Conservation (phyloP, 1,139 yeast genomes). For the Taiozyma sp. region DNA sequence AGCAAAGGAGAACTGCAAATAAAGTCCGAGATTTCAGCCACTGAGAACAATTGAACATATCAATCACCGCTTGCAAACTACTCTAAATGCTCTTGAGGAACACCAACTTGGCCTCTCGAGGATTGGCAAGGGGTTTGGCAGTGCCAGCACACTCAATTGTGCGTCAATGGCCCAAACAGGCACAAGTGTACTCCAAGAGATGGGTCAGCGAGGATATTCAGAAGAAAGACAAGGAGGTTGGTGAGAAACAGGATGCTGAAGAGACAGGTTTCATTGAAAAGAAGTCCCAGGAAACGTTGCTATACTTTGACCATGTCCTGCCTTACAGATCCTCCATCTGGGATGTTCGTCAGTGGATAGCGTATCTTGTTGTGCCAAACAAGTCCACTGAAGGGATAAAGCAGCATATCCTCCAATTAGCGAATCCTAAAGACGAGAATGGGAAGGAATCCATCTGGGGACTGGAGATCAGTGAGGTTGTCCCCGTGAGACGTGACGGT, state of each 20-base stretch:
- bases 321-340: conserved; percentile 37
- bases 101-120: not conserved
- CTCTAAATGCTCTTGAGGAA: not conserved
- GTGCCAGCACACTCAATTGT: not conserved
- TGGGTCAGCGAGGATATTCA: conserved; percentile 33
- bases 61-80: not conserved
- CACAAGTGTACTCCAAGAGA: conserved; percentile 13
- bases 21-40: not conserved
- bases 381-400: conserved; percentile 31
- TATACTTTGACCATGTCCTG: conserved; percentile 48
- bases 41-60: not conserved
- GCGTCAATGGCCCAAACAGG: not conserved
- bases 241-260: conserved; percentile 43
- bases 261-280: conserved; percentile 58
- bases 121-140: not conserved
- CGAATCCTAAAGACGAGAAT: conserved; percentile 34
- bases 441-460: conserved; percentile 32
- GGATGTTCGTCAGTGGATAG: conserved; percentile 35
- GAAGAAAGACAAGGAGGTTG: conserved; percentile 38
- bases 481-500: conserved; percentile 77
- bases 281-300: conserved; percentile 44
- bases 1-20: not conserved
- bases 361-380: conserved; percentile 27
- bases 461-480: conserved; percentile 41
- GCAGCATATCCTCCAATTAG: conserved; percentile 29